These are phyloP conservation scores for Hemisphaericaspora subhashii DNA, from an alignment of 1,139 yeast species.

Conservation along the genomic window DNA sequence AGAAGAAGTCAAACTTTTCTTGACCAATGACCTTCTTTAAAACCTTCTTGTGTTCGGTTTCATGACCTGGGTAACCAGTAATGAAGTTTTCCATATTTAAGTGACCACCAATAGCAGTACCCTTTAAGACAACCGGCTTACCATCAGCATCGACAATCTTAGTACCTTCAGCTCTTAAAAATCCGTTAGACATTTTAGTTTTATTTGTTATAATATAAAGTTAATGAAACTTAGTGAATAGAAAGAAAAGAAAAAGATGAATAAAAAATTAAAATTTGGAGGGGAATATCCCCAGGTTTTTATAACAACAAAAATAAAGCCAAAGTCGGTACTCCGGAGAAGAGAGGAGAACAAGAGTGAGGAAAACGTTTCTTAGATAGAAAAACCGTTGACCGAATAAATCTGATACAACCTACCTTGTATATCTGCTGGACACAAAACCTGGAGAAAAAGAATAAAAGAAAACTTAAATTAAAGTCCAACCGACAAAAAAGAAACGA, in stretches of 20 bases:
- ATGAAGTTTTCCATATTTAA: conserved; percentile 53
- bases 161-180: conserved; percentile 24
- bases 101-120: conserved; percentile 47
- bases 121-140: conserved; percentile 33
- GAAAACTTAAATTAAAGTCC: neutral
- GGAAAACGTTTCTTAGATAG: neutral
- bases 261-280: neutral
- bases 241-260: neutral
- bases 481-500: too few species aligned
- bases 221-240: neutral
- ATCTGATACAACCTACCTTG: neutral
- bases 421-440: too few species aligned
- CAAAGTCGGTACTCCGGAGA: neutral
- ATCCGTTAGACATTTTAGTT: conserved; percentile 11
- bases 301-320: too few species aligned
- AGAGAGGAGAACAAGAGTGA: neutral
- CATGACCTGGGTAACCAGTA: conserved; percentile 51
- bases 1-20: conserved; percentile 44
- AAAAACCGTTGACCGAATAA: neutral
- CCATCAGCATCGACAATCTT: conserved; percentile 41
- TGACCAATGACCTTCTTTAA: conserved; percentile 34
- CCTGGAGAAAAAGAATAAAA: neutral
- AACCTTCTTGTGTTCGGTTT: conserved; percentile 44
- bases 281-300: neutral
- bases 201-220: neutral